Evolutionary conservation across 495 filamentous ascomycete genomes (phyloP).

Genomic region (Talaromyces wortmannii): DNA sequence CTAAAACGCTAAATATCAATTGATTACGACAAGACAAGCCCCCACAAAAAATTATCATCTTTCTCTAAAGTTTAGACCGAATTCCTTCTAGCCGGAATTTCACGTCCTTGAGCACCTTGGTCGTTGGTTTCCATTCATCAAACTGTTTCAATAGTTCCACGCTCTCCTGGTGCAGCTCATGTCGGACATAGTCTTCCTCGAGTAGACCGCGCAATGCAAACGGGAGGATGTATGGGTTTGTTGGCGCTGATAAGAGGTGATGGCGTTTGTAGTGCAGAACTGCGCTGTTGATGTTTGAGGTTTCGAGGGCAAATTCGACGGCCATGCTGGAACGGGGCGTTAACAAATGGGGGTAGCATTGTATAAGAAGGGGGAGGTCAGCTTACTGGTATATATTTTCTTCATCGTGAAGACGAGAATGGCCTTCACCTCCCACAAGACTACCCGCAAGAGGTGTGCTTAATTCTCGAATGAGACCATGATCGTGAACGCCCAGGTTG

Average conservation of each 20-base stretch:
- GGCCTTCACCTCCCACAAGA: conserved; percentile 86
- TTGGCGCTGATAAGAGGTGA: conserved; percentile 36
- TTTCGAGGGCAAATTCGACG: conserved; percentile 80
- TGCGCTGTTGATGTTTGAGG: conserved; percentile 51
- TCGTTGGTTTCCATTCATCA: conserved; percentile 86
- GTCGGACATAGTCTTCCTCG: conserved; percentile 86
- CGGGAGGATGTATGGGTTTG: conserved; percentile 83
- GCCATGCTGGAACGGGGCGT: conserved; percentile 52
- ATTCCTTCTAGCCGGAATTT: conserved; percentile 94
- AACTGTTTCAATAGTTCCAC: conserved; percentile 77
- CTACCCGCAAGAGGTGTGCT: conserved; percentile 84
- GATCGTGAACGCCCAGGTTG: conserved; percentile 86
- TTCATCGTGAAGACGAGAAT: conserved; percentile 90
- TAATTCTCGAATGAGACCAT: conserved; percentile 87
- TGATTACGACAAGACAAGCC: background rate
- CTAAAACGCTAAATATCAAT: no score
- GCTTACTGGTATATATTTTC: conserved; percentile 75
- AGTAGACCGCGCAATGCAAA: conserved; percentile 91
- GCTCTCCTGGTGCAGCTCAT: conserved; percentile 67
- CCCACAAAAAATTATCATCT: background rate
- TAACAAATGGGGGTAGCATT: background rate
- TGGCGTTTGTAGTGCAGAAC: conserved; percentile 44
- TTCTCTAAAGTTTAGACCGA: conserved; percentile 65
- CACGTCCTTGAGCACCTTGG: conserved; percentile 89
- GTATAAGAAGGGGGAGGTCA: background rate